Conservation (phyloP, 169 alveolate genomes). For the Eimeria maxima region DNA sequence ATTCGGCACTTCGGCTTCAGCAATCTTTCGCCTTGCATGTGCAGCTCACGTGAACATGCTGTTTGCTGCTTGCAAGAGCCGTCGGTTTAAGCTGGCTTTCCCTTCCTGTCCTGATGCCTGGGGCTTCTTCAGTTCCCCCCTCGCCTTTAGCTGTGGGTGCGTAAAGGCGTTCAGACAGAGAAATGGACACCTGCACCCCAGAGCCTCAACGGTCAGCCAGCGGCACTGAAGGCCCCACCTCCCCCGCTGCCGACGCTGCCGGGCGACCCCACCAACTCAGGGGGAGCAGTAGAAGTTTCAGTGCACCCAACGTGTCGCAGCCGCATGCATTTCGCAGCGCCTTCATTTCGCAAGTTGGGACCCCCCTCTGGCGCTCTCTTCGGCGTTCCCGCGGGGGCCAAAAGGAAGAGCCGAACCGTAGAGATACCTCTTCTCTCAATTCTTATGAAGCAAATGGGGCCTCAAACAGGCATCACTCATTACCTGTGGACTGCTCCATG, state of each 20-base stretch:
- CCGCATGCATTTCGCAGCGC: neutral
- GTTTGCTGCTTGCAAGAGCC: slow-evolving; percentile 32
- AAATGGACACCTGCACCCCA: slow-evolving; percentile 7
- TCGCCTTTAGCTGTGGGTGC: slow-evolving; percentile 6
- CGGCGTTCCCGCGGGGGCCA: neutral
- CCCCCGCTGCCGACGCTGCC: neutral
- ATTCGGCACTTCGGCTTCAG: neutral
- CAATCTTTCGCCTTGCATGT: neutral
- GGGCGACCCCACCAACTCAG: neutral
- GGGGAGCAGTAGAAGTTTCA: neutral
- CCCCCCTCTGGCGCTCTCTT: neutral
- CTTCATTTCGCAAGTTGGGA: neutral
- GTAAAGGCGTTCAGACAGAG: neutral
- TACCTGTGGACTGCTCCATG: neutral
- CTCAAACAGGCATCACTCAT: neutral
- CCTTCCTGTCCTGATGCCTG: neutral
- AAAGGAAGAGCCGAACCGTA: neutral
- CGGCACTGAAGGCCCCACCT: neutral
- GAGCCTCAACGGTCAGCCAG: neutral
- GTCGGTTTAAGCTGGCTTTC: neutral
- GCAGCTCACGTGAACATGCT: slow-evolving; percentile 32
- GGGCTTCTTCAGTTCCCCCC: neutral
- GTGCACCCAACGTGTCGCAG: neutral
- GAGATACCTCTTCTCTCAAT: neutral
- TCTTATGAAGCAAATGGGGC: neutral